Evolutionary conservation across 176 grass and related monocot genomes (phyloP).

Genomic region (Neostapfia colusana): DNA sequence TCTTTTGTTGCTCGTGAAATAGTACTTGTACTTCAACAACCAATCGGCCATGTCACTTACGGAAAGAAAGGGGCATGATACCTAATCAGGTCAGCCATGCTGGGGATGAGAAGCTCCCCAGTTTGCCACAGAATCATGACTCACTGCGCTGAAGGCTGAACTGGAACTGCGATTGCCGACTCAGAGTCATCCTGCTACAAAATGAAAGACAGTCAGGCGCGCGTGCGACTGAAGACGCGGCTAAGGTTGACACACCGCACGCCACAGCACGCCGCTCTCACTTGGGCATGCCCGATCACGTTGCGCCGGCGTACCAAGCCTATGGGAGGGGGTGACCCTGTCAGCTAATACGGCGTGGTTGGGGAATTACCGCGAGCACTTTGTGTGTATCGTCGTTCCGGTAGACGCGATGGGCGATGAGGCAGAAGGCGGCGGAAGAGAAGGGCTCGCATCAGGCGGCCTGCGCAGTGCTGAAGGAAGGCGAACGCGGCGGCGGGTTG

Average conservation of each 20-base stretch:
- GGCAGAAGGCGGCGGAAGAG: background rate
- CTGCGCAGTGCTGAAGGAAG: background rate
- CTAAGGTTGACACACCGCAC: background rate
- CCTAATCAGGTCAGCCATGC: background rate
- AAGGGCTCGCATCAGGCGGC: background rate
- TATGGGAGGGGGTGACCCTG: background rate
- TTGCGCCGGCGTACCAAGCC: background rate
- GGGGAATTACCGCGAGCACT: slow-evolving; percentile 23
- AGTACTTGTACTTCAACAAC: background rate
- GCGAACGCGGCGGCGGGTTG: background rate
- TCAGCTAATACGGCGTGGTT: background rate
- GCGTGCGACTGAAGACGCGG: background rate
- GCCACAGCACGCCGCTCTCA: background rate
- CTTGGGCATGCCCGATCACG: background rate
- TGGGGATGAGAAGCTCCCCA: background rate
- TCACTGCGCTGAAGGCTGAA: background rate
- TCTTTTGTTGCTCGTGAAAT: background rate
- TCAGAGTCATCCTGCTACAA: background rate
- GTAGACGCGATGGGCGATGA: background rate
- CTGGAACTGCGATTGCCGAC: background rate
- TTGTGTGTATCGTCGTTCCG: background rate
- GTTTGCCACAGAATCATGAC: background rate
- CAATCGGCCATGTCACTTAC: background rate
- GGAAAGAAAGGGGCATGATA: background rate
- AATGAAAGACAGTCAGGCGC: background rate